Conservation (phyloP, 768 basidiomycete genomes). For the Solioccasus polychromus region DNA sequence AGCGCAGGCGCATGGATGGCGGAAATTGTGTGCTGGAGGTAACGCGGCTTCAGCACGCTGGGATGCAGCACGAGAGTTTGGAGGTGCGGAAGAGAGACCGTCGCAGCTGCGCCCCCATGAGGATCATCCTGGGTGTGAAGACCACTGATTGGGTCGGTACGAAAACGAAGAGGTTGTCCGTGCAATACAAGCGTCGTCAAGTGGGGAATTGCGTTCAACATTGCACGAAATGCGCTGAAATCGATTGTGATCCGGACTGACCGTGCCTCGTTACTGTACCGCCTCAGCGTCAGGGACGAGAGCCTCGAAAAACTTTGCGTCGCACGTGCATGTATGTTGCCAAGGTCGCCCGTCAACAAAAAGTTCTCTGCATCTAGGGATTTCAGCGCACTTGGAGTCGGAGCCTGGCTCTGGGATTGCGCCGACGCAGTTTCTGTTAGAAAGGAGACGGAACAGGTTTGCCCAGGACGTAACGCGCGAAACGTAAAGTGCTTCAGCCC, state of each 20-base stretch:
- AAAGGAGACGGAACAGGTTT: constrained; percentile 27
- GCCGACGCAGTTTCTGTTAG: constrained; percentile 14
- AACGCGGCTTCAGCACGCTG: constrained; percentile 30
- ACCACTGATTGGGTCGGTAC: constrained; percentile 9
- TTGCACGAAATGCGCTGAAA: constrained; percentile 23
- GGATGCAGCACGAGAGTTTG: constrained; percentile 31
- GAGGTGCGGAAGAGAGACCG: constrained; percentile 24
- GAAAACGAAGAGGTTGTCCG: constrained; percentile 29
- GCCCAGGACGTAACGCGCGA: constrained; percentile 29
- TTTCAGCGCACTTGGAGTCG: constrained; percentile 17
- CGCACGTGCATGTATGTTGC: constrained; percentile 12
- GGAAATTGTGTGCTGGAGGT: constrained; percentile 29
- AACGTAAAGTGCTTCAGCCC: constrained; percentile 28
- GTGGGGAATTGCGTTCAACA: constrained; percentile 22
- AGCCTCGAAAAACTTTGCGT: constrained; percentile 19
- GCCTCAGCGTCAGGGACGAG: constrained; percentile 26
- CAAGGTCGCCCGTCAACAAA: constrained; percentile 18
- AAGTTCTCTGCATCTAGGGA: constrained; percentile 31
- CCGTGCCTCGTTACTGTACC: constrained; percentile 26
- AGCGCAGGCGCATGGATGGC: constrained; percentile 27
- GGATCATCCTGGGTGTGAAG: constrained; percentile 2
- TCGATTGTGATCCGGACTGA: constrained; percentile 30
- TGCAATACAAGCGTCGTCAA: constrained; percentile 26
- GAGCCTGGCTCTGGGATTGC: constrained; percentile 1
- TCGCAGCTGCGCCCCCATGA: constrained; percentile 2